Base-by-base conservation (phyloP, 2,329 filamentous ascomycete genomes). In the Shiraia bambusicola region DNA sequence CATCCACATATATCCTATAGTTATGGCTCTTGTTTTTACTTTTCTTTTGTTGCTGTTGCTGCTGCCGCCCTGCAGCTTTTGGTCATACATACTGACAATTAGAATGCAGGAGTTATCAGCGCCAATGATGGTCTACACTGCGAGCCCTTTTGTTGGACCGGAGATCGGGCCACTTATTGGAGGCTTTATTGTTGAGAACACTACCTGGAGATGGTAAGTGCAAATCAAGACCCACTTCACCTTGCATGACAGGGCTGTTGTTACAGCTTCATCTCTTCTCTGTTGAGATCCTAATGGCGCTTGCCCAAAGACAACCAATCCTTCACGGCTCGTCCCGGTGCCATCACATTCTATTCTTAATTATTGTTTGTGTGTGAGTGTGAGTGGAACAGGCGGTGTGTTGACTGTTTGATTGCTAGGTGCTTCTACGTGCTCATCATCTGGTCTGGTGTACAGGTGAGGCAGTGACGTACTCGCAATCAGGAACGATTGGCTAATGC, bases 181-280 rank as follows among this genome's bases (percentile, higher is more conserved):
- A 7, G 89, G 88, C 6, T 90, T 94, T 66, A 89, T 95, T 65
- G 92, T 92, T 65, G 81, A 85, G 54, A 81, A 84, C 55, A 78
- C 77, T 3, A 72, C 74, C 41, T 95, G 89, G 78, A 73, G 60
- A 59, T 69, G 65, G 65, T 65, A 52, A 62, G 64, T 60, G 47
- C 44, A 40, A 38, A 34, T 38, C 32, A 31, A n/a, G 43, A 42
- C 41, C 24, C 40, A 42, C 39, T 30, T 22, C 19, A 14, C 15
- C 33, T 31, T 40, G 33, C 43, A 38, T 46, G 30, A 34, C 39
- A 35, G 32, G 38, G 25, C 38, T 38, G 38, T 28, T 25, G 11
- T 19, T 40, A 45, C 44, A 38, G 24, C 27, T 34, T 36, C 19
- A 4, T 19, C 13, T 22, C 17, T 31, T 11, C 16, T 17, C 10